phyloP scores from a whole-genome alignment of 1,139 yeast genomes.

The Chernovozyma sophiae-reginae region DNA sequence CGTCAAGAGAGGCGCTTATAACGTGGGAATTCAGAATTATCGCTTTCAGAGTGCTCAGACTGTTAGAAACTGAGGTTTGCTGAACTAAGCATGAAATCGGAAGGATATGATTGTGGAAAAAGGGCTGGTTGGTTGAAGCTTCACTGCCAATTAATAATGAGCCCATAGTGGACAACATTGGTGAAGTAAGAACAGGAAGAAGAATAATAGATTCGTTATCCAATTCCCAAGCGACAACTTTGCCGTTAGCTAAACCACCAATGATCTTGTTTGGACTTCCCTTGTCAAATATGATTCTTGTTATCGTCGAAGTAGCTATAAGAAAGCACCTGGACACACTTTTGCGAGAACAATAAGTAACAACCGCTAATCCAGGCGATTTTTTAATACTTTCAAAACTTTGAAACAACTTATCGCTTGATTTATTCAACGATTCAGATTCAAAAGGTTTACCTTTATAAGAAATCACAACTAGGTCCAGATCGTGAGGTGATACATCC shows the following conservation, averaged over 20 bases:
- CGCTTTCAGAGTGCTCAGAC: neutral
- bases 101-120: conserved; percentile 1
- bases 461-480: conserved; percentile 39
- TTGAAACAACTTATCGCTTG: neutral
- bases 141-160: neutral
- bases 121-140: neutral
- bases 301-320: conserved; percentile 36
- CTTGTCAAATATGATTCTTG: conserved; percentile 37
- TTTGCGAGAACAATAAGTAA: conserved; percentile 18
- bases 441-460: conserved; percentile 12
- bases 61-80: neutral
- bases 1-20: conserved; percentile 29
- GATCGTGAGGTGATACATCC: conserved; percentile 37
- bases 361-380: conserved; percentile 36
- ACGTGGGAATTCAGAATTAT: conserved; percentile 1
- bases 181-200: conserved; percentile 7
- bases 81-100: conserved; percentile 2
- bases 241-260: conserved; percentile 38
- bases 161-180: conserved; percentile 4
- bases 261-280: conserved; percentile 24
- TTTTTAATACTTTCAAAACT: conserved; percentile 5
- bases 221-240: conserved; percentile 39
- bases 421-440: conserved; percentile 4
- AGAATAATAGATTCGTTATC: conserved; percentile 7
- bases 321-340: conserved; percentile 48